A percentile compares a stretch with the other conserved stretches of the same genome.
Evolutionary conservation across 148 eudicot species (phyloP).

Genomic region (Nyssa sinensis): DNA sequence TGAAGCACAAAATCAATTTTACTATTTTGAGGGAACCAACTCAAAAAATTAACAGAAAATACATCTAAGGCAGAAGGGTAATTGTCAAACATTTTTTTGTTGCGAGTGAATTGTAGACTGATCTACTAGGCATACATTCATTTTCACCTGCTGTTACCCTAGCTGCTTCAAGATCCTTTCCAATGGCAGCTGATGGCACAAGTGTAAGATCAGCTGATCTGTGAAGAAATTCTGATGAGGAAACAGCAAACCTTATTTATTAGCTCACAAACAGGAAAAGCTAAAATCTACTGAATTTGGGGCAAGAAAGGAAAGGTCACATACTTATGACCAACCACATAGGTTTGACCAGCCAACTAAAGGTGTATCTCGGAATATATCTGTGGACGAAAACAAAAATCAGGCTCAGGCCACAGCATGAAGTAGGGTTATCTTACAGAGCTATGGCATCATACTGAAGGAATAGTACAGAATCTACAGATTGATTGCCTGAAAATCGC

Average conservation of each 20-base stretch:
- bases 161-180: constrained; percentile 80
- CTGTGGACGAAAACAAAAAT: constrained; percentile 41
- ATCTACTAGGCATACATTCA: not conserved
- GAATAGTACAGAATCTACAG: not conserved
- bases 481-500: not conserved
- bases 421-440: not conserved
- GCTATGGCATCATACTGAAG: not conserved
- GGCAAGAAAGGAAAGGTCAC: constrained; percentile 21
- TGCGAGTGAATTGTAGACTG: not conserved
- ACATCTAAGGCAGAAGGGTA: constrained; percentile 6
- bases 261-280: constrained; percentile 7
- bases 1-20: not conserved
- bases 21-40: not conserved
- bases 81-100: not conserved
- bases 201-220: constrained; percentile 90
- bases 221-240: constrained; percentile 79
- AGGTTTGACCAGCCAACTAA: constrained; percentile 97
- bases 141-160: constrained; percentile 77
- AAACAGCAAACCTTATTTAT: constrained; percentile 1
- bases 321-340: constrained; percentile 96
- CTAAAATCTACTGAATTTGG: not conserved
- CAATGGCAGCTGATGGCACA: constrained; percentile 97
- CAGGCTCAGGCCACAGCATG: constrained; percentile 9
- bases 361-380: constrained; percentile 95
- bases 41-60: not conserved